phyloP scores from a whole-genome alignment of 2,329 filamentous ascomycete genomes.

The Hymenoscyphus occultus region DNA sequence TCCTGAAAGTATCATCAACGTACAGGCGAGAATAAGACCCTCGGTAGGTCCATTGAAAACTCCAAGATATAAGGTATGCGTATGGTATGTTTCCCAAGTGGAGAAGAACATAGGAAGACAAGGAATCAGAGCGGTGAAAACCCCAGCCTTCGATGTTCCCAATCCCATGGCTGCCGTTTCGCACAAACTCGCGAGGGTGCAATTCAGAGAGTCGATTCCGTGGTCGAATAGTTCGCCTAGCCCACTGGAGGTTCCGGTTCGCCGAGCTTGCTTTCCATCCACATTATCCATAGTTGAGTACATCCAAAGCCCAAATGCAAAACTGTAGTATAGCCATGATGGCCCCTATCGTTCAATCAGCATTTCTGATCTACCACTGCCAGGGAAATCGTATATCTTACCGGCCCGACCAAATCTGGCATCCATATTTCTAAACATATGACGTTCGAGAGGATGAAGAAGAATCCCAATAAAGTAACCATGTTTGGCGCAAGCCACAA shows the following conservation, averaged over 20 bases:
- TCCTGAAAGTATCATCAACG: slow-evolving; percentile 82
- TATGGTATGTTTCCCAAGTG: slow-evolving; percentile 99
- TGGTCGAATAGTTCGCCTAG: slow-evolving; percentile 97
- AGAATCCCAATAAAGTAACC: slow-evolving; percentile 92
- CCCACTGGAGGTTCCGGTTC: slow-evolving; percentile 91
- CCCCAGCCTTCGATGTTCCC: slow-evolving; percentile 77
- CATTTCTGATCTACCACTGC: slow-evolving; percentile 7
- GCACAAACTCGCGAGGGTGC: slow-evolving; percentile 85
- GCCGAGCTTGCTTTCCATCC: slow-evolving; percentile 93
- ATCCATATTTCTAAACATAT: slow-evolving; percentile 70
- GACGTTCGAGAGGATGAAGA: slow-evolving; percentile 88
- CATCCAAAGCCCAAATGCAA: slow-evolving; percentile 95
- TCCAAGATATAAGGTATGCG: slow-evolving; percentile 92
- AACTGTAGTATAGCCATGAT: slow-evolving; percentile 92
- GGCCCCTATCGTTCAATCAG: slow-evolving; percentile 59
- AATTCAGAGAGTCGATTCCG: slow-evolving; percentile 97
- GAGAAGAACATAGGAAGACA: slow-evolving; percentile 99
- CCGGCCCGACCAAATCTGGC: slow-evolving; percentile 86
- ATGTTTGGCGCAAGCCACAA: slow-evolving; percentile 98
- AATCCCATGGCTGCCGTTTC: slow-evolving; percentile 93
- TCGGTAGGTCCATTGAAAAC: slow-evolving; percentile 98
- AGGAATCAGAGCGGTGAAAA: slow-evolving; percentile 87
- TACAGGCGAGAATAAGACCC: slow-evolving; percentile 83
- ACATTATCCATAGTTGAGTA: slow-evolving; percentile 99
- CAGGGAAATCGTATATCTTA: slow-evolving; percentile 44